Evolutionary conservation across 139 green algal species (phyloP), one percentile per base, ranked within the genome.

Genomic region (Coccomyxa sp.): DNA sequence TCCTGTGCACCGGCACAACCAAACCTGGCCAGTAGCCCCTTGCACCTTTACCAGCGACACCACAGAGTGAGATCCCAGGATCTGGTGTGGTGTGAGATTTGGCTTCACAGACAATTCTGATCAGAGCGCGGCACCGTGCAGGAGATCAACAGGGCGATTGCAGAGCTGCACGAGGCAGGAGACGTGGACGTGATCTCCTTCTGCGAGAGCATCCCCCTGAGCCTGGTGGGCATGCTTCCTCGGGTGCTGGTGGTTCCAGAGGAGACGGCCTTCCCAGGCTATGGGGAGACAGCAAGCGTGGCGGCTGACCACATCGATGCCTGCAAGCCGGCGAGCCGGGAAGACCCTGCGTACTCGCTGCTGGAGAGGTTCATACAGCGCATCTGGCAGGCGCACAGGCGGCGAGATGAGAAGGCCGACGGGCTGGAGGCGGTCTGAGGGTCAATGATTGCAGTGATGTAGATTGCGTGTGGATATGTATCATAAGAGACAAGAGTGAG

Each of bases 271-370:
- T 93, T 90, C 73, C 91, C 90, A 8, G 91, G 91, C 44, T 93
- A 87, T 72, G 89, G 31, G 7, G 27, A 9, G 0, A 24, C 35
- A 12, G 79, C 88, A 34, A 41, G 90, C 69, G 77, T 96, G 74
- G n/a, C 64, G 1, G 78, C 84, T 16, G 92, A 97, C 83, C 92
- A 97, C 81, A 93, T 97, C 64, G 83, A 83, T 38, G 78, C 89
- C 33, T 97, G 92, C 88, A 97, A 95, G 75, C 91, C 91, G 0
- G 29, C 74, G 2, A 68, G 79, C 34, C 70, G 40, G 12, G 36
- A 79, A 7, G 82, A 89, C 55, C 35, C 64, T 9, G 78, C 77
- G 0, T 92, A 90, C 68, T 34, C 64, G 1, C 24, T 18, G 29
- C 64, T 71, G 64, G 24, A 37, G 10, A 29, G 35, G 2, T 34